phyloP scores from a whole-genome alignment of 208 protist genomes.

The Polymyxa betae region DNA sequence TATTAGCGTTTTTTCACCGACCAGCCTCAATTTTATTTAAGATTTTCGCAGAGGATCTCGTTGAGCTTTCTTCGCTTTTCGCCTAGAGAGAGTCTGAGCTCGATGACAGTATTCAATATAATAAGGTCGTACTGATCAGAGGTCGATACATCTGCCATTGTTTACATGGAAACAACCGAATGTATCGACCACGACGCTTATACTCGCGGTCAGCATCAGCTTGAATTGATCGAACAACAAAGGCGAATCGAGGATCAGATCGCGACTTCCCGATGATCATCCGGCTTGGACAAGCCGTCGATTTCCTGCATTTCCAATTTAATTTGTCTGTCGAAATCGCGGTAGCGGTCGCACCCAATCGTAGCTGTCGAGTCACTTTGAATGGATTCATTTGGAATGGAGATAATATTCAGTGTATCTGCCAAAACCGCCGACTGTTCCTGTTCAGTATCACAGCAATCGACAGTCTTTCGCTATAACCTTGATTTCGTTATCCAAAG shows the following conservation, averaged over 20 bases:
- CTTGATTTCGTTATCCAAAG: conserved; percentile 77
- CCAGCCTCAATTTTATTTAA: no score
- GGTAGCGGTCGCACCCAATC: neutral
- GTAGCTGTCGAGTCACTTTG: neutral
- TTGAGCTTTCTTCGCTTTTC: neutral
- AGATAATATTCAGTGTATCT: conserved; percentile 39
- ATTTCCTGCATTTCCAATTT: neutral
- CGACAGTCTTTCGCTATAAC: neutral
- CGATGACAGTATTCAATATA: neutral
- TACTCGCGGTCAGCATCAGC: neutral
- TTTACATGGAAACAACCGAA: neutral
- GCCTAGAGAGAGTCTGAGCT: neutral
- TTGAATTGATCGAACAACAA: neutral
- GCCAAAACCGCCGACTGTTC: conserved; percentile 40
- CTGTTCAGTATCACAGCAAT: neutral
- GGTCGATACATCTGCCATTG: neutral
- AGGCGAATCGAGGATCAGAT: neutral
- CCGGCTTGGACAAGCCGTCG: conserved; percentile 20
- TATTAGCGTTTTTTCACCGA: no score
- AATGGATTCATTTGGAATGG: neutral
- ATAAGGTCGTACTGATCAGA: neutral
- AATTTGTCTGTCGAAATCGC: neutral
- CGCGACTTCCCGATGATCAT: neutral
- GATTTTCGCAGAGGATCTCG: neutral
- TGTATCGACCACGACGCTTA: neutral